Evolutionary conservation across 2,329 filamentous ascomycete species (phyloP), one percentile per base, ranked within the genome.

Genomic region (Colletotrichum karsti): DNA sequence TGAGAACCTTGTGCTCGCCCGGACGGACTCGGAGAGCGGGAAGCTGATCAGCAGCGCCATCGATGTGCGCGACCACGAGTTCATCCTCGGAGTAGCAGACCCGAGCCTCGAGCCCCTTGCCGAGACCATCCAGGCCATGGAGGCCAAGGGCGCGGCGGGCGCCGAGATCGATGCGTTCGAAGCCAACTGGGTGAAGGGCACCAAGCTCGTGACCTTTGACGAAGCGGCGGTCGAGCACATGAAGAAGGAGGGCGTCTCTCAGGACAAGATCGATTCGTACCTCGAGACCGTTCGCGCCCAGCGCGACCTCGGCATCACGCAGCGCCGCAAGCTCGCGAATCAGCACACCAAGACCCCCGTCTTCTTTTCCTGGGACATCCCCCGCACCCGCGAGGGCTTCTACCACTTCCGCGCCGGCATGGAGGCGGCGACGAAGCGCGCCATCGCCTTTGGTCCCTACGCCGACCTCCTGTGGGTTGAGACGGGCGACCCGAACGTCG

Each of bases 401-500:
- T 97, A 97, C 83, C 94, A 97, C 80, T 97, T 94, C 86, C 87
- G 88, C 54, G 92, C 93, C 13, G 95, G 94, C 72, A 92, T 97
- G 84, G 81, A 85, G 7, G 93, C 95, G 0, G 95, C 96, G 1
- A 97, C 94, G 39, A 98, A 98, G 85, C 93, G 96, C 62, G 95
- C 95, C 2, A 91, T 97, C 69, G 93, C 92, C 54, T 98, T 97
- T 75, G 94, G 91, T 0, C 95, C 95, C 0, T 98, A 93, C 77
- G 94, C 96, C 1, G 96, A 99, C 79, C 91, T 99, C 18, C 87
- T 98, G 12, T 99, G 96, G 96, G 93, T 98, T 53, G 96, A 99
- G 83, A 98, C 96, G 1, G 95, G 93, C 54, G 92, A 96, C 73
- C 95, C 96, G 22, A 91, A 90, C 72, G 93, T 98, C 10, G 80